A percentile compares a stretch with the other conserved stretches of the same genome.
These are phyloP conservation scores for Daphne laureola DNA, from an alignment of 441 rosid genomes.

Conservation along the genomic window DNA sequence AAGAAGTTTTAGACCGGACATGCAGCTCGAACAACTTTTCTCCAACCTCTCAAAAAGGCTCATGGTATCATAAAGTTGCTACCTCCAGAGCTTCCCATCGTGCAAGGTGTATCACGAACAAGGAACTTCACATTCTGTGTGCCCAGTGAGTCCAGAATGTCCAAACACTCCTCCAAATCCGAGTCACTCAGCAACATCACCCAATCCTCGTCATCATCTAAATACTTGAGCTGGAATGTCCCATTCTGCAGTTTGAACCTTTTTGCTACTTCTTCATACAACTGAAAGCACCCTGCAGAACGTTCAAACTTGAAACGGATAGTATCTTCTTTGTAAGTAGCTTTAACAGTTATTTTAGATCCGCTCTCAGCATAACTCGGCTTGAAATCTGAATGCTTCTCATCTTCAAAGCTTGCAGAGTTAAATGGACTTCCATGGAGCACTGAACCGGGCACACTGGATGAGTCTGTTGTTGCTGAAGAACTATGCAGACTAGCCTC, in stretches of 20 bases:
- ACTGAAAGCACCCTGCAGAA: conserved; percentile 50
- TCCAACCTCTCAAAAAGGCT: conserved; percentile 12
- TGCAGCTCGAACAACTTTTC: too few relatives aligned
- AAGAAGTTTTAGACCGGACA: too few relatives aligned
- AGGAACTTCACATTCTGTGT: conserved; percentile 53
- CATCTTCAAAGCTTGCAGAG: conserved; percentile 45
- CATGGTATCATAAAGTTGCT: conserved; percentile 46
- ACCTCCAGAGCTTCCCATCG: conserved; percentile 58
- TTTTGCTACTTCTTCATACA: conserved; percentile 68
- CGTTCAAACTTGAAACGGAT: conserved; percentile 82
- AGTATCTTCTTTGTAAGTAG: conserved; percentile 62
- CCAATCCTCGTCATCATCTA: conserved; percentile 93
- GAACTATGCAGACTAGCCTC: conserved; percentile 41
- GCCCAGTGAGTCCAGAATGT: conserved; percentile 49
- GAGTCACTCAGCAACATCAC: conserved; percentile 62
- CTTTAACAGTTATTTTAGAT: conserved; percentile 57
- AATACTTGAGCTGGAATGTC: conserved; percentile 69
- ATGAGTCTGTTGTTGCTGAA: conserved; percentile 62
- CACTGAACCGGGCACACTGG: conserved; percentile 50
- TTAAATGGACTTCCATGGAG: conserved; percentile 43
- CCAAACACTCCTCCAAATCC: conserved; percentile 77
- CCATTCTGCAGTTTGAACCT: conserved; percentile 67
- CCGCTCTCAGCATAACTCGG: conserved; percentile 28
- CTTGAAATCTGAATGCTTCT: conserved; percentile 27
- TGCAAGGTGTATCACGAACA: conserved; percentile 42